Conservation (phyloP, 1,284 basidiomycete species). For the Microbotryum lychnidis-dioicae region DNA sequence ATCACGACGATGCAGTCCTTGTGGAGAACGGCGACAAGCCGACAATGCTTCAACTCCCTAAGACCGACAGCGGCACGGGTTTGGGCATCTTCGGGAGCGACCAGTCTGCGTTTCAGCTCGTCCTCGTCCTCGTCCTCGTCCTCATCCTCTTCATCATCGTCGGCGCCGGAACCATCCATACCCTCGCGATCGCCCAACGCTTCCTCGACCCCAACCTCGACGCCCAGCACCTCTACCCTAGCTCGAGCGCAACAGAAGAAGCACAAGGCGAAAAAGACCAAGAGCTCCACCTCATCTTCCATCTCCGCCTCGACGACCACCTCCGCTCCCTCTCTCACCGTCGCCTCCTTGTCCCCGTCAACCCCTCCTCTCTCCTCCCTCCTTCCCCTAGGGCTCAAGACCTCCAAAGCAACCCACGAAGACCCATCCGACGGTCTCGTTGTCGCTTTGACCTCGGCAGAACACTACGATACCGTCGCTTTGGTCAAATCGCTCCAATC, state of each 20-base stretch:
- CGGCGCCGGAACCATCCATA: neutral
- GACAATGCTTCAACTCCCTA: too few relatives aligned
- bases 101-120: neutral
- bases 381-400: conserved; percentile 1
- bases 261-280: conserved; percentile 27
- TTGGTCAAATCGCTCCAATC: conserved; percentile 25
- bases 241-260: conserved; percentile 14
- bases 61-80: too few relatives aligned
- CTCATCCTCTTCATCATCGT: too few relatives aligned
- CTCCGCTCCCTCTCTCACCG: conserved; percentile 3
- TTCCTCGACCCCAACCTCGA: conserved; percentile 3
- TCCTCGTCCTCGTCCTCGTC: neutral
- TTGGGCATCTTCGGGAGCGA: too few relatives aligned
- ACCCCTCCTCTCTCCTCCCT: neutral
- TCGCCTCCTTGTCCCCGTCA: conserved; percentile 4
- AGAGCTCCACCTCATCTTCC: conserved; percentile 6
- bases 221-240: neutral
- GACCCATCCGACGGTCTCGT: conserved; percentile 27
- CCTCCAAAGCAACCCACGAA: neutral
- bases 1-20: too few relatives aligned
- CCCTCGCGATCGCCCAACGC: neutral
- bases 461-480: conserved; percentile 30
- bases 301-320: neutral
- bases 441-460: conserved; percentile 32
- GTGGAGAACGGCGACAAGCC: too few relatives aligned